phyloP scores from a whole-genome alignment of 2,329 filamentous ascomycete genomes.

The Botryotinia calthae region DNA sequence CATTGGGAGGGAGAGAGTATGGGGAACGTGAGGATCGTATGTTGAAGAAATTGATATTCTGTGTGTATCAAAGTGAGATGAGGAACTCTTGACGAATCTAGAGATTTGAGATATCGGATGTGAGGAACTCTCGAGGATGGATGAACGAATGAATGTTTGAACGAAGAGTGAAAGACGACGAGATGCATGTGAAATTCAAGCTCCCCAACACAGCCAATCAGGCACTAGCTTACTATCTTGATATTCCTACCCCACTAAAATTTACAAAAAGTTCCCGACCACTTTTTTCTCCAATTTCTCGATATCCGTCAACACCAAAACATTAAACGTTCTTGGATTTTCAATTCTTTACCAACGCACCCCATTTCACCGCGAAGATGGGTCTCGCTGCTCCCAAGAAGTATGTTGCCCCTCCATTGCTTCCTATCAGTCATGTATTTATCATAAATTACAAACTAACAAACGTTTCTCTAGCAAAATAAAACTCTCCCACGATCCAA shows the following conservation, averaged over 20 bases:
- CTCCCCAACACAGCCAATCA: constrained; percentile 13
- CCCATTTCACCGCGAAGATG: constrained; percentile 46
- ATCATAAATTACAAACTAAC: constrained; percentile 22
- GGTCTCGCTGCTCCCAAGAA: constrained; percentile 67
- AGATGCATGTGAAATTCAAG: background rate
- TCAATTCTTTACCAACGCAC: background rate
- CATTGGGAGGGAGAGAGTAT: background rate
- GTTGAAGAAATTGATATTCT: background rate
- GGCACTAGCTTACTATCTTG: background rate
- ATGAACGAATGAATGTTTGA: background rate
- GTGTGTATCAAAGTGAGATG: background rate
- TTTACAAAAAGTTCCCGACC: constrained; percentile 20
- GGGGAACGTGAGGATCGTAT: background rate
- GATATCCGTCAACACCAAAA: constrained; percentile 1
- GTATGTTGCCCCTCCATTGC: constrained; percentile 43
- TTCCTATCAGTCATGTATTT: constrained; percentile 28
- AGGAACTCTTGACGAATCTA: background rate
- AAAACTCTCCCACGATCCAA: constrained; percentile 87
- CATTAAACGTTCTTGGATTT: background rate
- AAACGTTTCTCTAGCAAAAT: constrained; percentile 47
- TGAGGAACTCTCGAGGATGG: background rate
- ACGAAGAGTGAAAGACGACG: background rate
- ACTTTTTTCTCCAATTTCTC: constrained; percentile 19
- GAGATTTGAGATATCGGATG: background rate
- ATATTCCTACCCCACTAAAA: constrained; percentile 13